Evolutionary conservation across 345 rosid genomes (phyloP), one percentile per base, ranked within the genome.

Genomic region (Gossypium herbaceum): DNA sequence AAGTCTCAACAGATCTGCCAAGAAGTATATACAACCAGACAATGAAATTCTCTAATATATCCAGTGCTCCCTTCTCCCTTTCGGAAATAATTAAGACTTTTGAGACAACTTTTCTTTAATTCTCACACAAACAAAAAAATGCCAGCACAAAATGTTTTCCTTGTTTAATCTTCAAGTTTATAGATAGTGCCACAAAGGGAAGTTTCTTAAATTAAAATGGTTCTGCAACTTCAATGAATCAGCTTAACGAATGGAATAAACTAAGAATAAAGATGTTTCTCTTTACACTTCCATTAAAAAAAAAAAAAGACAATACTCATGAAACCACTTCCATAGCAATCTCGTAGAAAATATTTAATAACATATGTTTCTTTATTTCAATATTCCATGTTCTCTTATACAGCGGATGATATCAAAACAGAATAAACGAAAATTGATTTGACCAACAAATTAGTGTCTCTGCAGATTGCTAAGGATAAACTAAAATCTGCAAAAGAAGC

Each of bases 1-100:
- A 82, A 61, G 72, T 60, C 62, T 73, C 84, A 72, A 83, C 60
- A 75, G 68, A 77, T 73, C 96, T 88, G 80, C 57, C 76, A 61
- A 52, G 43, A 16, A 57, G 22, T 56, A 27, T 29, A 20, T 12
- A 61, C 2, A 58, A 22, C 8, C 9, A 58, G 11, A 48, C 43
- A 29, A 11, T 50, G 19, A 43, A 47, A 72, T 56, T 72, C 66
- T 16, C 51, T 15, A 41, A 45, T 13, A 48, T 48, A 7, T 55
- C 34, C 9, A 24, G 9, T 10, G 13, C 2, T 6, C 44, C 72
- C 24, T 68, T 25, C 57, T 9, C 59, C 58, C 59, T 16, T 68
- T 16, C 12, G 45, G 58, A 50, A 57, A 48, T 50, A 68, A 25
- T 68, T 9, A 16, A 16, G 59, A 68, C 57, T 15, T 20, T 68